Conservation (phyloP, 352 stramenopile species). For the Phytophthora meadii region DNA sequence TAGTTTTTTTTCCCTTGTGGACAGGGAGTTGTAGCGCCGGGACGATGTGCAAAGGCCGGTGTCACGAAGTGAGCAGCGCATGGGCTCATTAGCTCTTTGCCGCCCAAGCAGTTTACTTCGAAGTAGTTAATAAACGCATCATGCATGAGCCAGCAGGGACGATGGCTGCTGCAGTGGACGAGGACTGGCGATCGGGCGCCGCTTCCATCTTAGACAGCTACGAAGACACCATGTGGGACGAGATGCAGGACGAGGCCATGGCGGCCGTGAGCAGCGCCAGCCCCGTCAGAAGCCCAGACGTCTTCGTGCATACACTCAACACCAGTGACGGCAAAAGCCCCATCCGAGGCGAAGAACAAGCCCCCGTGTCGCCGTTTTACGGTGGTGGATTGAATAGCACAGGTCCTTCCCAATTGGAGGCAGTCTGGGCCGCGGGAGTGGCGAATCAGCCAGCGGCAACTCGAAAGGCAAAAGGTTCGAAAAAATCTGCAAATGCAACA, state of each 20-base stretch:
- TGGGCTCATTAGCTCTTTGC: constrained; percentile 24
- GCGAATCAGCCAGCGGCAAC: constrained; percentile 9
- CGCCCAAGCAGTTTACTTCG: background rate
- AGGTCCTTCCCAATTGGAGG: constrained; percentile 17
- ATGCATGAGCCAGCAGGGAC: constrained; percentile 17
- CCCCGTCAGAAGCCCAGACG: constrained; percentile 20
- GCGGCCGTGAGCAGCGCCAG: constrained; percentile 17
- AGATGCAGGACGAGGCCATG: constrained; percentile 21
- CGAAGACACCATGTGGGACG: constrained; percentile 28
- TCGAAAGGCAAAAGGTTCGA: constrained; percentile 16
- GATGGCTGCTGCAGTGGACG: constrained; percentile 4
- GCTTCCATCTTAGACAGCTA: constrained; percentile 28
- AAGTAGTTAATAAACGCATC: constrained; percentile 4
- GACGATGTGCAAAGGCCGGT: background rate
- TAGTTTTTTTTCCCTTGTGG: constrained; percentile 12
- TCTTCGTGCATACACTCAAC: constrained; percentile 17
- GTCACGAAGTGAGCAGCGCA: constrained; percentile 24
- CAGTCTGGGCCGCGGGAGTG: constrained; percentile 24
- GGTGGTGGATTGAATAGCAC: background rate
- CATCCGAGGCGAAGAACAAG: constrained; percentile 20
- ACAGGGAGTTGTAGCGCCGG: constrained; percentile 1
- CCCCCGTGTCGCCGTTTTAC: constrained; percentile 4
- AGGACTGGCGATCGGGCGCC: constrained; percentile 25
- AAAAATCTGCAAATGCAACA: constrained; percentile 27
- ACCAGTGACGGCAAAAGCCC: constrained; percentile 17